Conservation (phyloP, 2,329 filamentous ascomycete species). For the Lasiodiplodia theobromae region DNA sequence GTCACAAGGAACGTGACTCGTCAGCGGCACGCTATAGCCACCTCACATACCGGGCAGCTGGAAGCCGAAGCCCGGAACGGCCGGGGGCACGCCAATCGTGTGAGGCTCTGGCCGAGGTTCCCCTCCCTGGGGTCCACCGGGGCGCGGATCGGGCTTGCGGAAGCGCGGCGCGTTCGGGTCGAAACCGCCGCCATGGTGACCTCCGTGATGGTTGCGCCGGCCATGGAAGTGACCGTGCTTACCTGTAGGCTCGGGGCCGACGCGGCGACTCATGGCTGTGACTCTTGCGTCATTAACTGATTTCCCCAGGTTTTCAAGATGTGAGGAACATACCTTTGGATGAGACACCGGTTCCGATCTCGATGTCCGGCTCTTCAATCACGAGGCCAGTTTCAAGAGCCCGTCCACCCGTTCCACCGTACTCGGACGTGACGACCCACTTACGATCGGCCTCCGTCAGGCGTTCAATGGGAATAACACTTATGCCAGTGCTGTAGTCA, state of each 20-base stretch:
- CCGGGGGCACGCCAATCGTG: slow-evolving; percentile 60
- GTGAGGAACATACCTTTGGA: slow-evolving; percentile 67
- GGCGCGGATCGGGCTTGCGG: slow-evolving; percentile 39
- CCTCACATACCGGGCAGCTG: slow-evolving; percentile 44
- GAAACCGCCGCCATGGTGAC: slow-evolving; percentile 31
- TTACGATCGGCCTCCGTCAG: slow-evolving; percentile 96
- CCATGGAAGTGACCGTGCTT: slow-evolving; percentile 21
- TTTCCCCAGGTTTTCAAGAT: slow-evolving; percentile 39
- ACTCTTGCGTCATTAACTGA: not conserved
- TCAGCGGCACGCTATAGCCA: slow-evolving; percentile 3
- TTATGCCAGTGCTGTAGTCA: slow-evolving; percentile 91
- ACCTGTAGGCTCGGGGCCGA: slow-evolving; percentile 32
- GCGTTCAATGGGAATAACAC: slow-evolving; percentile 88
- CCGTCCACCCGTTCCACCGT: slow-evolving; percentile 86
- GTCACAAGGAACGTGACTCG: not conserved
- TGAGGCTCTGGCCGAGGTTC: slow-evolving; percentile 43
- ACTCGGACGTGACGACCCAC: slow-evolving; percentile 95
- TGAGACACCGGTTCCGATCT: slow-evolving; percentile 96
- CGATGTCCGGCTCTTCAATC: slow-evolving; percentile 97
- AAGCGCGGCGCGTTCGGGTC: slow-evolving; percentile 37
- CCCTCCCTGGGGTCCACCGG: slow-evolving; percentile 34
- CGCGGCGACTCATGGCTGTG: slow-evolving; percentile 26
- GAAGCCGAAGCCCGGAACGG: slow-evolving; percentile 64
- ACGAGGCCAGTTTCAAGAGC: slow-evolving; percentile 83
- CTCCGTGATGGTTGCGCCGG: slow-evolving; percentile 11